These are phyloP conservation scores for Raphidocelis subcapitata DNA, from an alignment of 139 green algal species.

Conservation along the genomic window DNA sequence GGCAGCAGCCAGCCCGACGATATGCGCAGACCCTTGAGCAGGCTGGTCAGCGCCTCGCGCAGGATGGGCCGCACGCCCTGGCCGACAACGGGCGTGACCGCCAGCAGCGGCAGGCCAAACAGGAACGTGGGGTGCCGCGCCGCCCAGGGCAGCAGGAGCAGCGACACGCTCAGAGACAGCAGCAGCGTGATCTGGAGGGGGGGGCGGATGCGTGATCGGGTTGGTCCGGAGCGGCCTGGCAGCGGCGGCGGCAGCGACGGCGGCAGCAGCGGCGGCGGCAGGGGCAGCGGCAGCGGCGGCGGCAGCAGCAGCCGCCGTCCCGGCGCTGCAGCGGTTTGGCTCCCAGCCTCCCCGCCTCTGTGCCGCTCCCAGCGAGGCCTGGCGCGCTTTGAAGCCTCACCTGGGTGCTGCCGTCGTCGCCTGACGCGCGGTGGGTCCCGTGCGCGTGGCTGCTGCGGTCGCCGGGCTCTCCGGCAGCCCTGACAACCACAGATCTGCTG, in stretches of 20 bases:
- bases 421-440: no score
- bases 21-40: conserved; percentile 13
- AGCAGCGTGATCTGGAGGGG: conserved; percentile 26
- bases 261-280: neutral
- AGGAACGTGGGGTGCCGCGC: conserved; percentile 25
- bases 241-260: neutral
- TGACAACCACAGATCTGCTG: no score
- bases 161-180: conserved; percentile 25
- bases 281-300: conserved; percentile 2
- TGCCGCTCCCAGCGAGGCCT: no score
- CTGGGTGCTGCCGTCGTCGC: no score
- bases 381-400: no score
- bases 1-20: conserved; percentile 9
- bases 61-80: conserved; percentile 23
- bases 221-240: neutral
- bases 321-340: no score
- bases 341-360: no score
- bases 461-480: no score
- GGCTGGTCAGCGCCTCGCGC: neutral
- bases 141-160: conserved; percentile 27
- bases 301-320: no score
- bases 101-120: conserved; percentile 15
- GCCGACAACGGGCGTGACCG: conserved; percentile 21
- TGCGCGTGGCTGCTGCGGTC: no score
- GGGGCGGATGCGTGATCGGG: neutral